Conservation (phyloP, 1,284 basidiomycete genomes). For the Dichomitus squalens region DNA sequence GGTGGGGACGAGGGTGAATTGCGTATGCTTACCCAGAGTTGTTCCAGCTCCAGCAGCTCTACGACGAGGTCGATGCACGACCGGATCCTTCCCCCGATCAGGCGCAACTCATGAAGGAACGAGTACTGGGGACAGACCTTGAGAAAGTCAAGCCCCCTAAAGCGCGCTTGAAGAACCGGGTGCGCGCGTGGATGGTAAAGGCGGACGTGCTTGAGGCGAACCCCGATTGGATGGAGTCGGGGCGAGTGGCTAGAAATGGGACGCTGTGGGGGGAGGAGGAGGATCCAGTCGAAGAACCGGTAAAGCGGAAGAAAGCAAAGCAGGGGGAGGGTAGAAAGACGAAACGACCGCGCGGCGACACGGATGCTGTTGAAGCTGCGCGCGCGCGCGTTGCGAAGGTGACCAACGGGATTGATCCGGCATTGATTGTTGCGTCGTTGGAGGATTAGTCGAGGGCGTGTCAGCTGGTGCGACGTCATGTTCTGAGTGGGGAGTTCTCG, state of each 20-base stretch:
- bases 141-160: background rate
- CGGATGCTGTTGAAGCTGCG: background rate
- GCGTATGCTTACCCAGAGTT: background rate
- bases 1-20: too few relatives aligned
- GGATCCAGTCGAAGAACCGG: background rate
- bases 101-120: background rate
- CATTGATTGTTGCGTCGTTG: background rate
- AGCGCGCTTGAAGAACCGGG: background rate
- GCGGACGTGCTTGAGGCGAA: background rate
- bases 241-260: constrained; percentile 1
- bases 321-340: background rate
- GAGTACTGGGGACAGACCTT: background rate
- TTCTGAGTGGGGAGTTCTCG: too few relatives aligned
- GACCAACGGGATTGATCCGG: background rate
- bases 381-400: background rate
- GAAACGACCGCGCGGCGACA: background rate
- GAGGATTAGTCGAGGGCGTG: too few relatives aligned
- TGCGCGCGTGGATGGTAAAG: constrained; percentile 1
- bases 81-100: constrained; percentile 1
- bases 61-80: background rate
- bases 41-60: background rate
- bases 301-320: background rate
- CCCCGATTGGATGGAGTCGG: background rate
- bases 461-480: too few relatives aligned
- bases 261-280: constrained; percentile 4